Evolutionary conservation across 208 protist species (phyloP).

Genomic region (Herpetomonas samuelpessoai): DNA sequence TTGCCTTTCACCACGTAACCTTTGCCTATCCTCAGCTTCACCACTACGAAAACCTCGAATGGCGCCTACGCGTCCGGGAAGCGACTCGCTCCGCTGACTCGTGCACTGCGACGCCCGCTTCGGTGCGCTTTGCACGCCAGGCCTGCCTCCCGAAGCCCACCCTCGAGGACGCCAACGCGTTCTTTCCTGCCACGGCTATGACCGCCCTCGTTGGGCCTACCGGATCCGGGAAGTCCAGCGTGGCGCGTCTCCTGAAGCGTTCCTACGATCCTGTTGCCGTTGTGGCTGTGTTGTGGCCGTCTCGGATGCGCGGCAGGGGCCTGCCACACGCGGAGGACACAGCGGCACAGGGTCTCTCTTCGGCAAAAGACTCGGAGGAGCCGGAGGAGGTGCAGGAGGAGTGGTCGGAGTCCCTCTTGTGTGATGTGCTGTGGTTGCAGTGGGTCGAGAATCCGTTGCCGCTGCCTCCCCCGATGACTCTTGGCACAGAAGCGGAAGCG

Average conservation of each 20-base stretch:
- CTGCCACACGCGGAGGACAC: not conserved
- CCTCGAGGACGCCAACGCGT: conserved; percentile 17
- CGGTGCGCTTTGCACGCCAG: too few relatives aligned
- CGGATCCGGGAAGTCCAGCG: conserved; percentile 82
- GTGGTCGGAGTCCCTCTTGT: conserved; percentile 15
- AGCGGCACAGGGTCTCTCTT: too few relatives aligned
- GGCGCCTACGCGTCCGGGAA: too few relatives aligned
- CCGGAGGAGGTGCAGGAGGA: conserved; percentile 7
- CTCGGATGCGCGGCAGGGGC: not conserved
- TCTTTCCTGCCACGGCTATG: conserved; percentile 32
- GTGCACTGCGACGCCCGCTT: too few relatives aligned
- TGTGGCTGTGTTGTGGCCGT: conserved; percentile 9
- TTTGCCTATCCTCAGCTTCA: conserved; percentile 72
- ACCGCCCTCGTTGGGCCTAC: conserved; percentile 68
- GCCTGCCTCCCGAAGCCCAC: conserved; percentile 9
- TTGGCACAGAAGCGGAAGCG: too few relatives aligned
- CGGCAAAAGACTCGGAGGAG: too few relatives aligned
- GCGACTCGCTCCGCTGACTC: too few relatives aligned
- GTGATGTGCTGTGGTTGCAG: conserved; percentile 23
- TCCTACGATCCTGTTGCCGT: conserved; percentile 63
- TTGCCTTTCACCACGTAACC: conserved; percentile 47
- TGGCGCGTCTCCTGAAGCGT: conserved; percentile 60
- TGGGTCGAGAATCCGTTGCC: conserved; percentile 28
- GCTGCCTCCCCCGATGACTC: conserved; percentile 2
- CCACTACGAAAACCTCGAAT: conserved; percentile 12